Evolutionary conservation across 23 red algal genomes (phyloP), one percentile per base, ranked within the genome.

Genomic region (Chondrus crispus): DNA sequence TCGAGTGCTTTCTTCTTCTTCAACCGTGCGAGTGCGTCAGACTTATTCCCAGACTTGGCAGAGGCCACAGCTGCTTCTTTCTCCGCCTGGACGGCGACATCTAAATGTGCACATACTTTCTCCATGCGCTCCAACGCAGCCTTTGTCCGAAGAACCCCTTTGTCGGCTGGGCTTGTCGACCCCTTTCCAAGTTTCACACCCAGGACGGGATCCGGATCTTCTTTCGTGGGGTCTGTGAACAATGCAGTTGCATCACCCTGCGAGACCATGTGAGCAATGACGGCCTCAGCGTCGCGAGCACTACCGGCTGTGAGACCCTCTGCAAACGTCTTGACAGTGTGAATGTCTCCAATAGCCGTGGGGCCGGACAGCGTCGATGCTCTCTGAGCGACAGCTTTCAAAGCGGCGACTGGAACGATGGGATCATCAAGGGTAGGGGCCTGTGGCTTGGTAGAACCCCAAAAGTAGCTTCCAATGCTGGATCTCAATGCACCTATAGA

Each of bases 71-170:
- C 89, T 19, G 89, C 89, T 55, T 71, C 89, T 62, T 82, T 82
- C 69, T 92, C 89, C 19, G 55, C 64, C 3, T 24, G 57, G 20
- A 92, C 62, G 1, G 77, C 46, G 11, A 41, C 76, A 29, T 92
- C 89, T 29, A 92, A 57, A 76, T 92, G 89, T 63, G 44, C 47
- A 8, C 63, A 71, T 58, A 81, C 58, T 18, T 73, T 32, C 42
- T 92, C 89, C 89, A 92, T 92, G 16, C 76, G 76, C 36, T 74
- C 89, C 44, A 92, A 46, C 37, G 89, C 89, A 8, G 89, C 89
- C 62, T 92, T 92, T 46, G 89, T 92, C 38, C 79, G 32, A 13
- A 92, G 39, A 2, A 92, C 89, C 3, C 77, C 89, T 58, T 82
- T 73, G 9, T 92, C 89, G 39, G 73, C 76, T 2, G 55, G 62